Evolutionary conservation across 2,329 filamentous ascomycete species (phyloP).

Genomic region (Cryphonectria parasitica): DNA sequence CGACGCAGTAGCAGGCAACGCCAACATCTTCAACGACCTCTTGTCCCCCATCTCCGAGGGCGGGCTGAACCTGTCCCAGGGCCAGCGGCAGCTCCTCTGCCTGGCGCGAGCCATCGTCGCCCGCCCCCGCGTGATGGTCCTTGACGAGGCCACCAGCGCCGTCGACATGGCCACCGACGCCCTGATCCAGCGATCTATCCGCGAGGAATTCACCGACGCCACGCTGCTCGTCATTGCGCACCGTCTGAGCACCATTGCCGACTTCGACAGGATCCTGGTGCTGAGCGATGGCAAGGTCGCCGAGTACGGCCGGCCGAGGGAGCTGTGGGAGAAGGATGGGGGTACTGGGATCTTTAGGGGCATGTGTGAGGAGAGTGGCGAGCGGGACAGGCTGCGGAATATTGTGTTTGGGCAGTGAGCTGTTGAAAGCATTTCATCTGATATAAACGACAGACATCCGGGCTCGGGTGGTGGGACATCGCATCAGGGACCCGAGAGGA

Average conservation of each 20-base stretch:
- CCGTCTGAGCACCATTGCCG: slow-evolving; percentile 74
- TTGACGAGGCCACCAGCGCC: slow-evolving; percentile 79
- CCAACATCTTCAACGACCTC: slow-evolving; percentile 68
- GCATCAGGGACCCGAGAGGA: not conserved
- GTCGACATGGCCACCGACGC: slow-evolving; percentile 78
- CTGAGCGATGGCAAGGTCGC: slow-evolving; percentile 68
- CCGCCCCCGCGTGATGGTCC: slow-evolving; percentile 75
- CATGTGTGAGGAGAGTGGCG: slow-evolving; percentile 67
- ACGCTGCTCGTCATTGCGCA: slow-evolving; percentile 78
- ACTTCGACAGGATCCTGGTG: slow-evolving; percentile 76
- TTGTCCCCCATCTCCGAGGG: slow-evolving; percentile 69
- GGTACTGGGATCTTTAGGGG: slow-evolving; percentile 57
- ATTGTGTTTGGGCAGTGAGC: slow-evolving; percentile 45
- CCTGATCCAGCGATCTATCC: slow-evolving; percentile 73
- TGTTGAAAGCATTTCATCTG: not conserved
- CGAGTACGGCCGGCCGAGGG: slow-evolving; percentile 68
- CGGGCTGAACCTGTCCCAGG: slow-evolving; percentile 75
- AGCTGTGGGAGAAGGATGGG: slow-evolving; percentile 59
- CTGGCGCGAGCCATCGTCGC: slow-evolving; percentile 74
- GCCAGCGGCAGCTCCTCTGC: slow-evolving; percentile 76
- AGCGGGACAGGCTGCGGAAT: slow-evolving; percentile 55
- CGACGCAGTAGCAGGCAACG: slow-evolving; percentile 52
- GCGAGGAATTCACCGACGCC: slow-evolving; percentile 70
- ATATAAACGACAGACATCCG: not conserved
- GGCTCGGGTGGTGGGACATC: not conserved